These are phyloP conservation scores for Chamaenerion angustifolium DNA, from an alignment of 345 rosid genomes.

Conservation along the genomic window DNA sequence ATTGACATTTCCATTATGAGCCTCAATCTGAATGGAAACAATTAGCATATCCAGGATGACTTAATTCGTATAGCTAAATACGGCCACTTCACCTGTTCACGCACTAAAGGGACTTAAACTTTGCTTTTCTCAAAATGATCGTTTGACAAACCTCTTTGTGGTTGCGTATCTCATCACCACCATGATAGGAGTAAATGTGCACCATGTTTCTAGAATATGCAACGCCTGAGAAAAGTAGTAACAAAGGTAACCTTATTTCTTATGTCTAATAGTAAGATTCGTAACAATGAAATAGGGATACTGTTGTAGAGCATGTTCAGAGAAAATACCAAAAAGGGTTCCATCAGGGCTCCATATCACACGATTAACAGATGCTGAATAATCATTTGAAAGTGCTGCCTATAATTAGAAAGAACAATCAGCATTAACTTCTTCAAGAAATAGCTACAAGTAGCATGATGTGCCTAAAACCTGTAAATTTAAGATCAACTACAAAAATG, in stretches of 20 bases:
- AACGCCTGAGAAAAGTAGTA: slow-evolving; percentile 36
- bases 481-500: neutral
- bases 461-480: slow-evolving; percentile 1
- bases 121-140: neutral
- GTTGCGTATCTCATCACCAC: slow-evolving; percentile 46
- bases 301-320: neutral
- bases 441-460: neutral
- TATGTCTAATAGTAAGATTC: too few relatives aligned
- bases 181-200: slow-evolving; percentile 58
- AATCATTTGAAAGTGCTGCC: slow-evolving; percentile 49
- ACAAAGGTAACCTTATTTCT: too few relatives aligned
- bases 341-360: slow-evolving; percentile 92
- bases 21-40: slow-evolving; percentile 49
- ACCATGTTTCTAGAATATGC: slow-evolving; percentile 78
- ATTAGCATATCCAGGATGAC: neutral
- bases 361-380: slow-evolving; percentile 53
- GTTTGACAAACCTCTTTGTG: slow-evolving; percentile 65
- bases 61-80: neutral
- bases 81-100: neutral
- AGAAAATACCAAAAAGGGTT: slow-evolving; percentile 45
- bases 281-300: too few relatives aligned
- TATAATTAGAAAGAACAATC: slow-evolving; percentile 10
- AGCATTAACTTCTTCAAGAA: neutral
- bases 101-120: neutral
- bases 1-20: slow-evolving; percentile 73